phyloP scores from a whole-genome alignment of 169 alveolate species.

The Plasmodium sp. region DNA sequence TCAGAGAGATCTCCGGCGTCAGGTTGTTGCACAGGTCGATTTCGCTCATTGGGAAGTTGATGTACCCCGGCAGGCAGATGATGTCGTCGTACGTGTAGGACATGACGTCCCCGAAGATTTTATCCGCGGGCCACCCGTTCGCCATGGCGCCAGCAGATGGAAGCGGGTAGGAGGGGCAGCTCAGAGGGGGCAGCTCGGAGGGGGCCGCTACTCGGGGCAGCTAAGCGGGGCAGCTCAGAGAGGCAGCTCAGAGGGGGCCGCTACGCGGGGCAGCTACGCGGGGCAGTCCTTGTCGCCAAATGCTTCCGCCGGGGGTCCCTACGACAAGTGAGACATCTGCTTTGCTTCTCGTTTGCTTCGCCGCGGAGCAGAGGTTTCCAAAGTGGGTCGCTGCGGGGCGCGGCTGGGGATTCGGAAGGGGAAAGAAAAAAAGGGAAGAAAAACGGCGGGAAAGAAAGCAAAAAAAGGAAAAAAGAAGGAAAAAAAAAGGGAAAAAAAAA shows the following conservation, averaged over 20 bases:
- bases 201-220: too few relatives aligned
- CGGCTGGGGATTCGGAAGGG: neutral
- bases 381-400: neutral
- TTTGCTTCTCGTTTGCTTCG: neutral
- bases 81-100: constrained; percentile 92
- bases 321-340: neutral
- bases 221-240: neutral
- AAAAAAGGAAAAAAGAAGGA: neutral
- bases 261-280: neutral
- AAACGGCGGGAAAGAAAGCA: neutral
- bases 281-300: neutral
- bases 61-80: constrained; percentile 92
- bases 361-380: neutral
- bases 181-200: neutral
- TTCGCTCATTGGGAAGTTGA: constrained; percentile 84
- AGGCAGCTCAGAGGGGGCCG: too few relatives aligned
- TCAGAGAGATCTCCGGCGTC: constrained; percentile 85
- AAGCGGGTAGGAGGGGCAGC: neutral
- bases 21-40: constrained; percentile 85
- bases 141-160: constrained; percentile 73
- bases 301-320: neutral
- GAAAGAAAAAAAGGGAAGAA: neutral
- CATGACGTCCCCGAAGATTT: constrained; percentile 77
- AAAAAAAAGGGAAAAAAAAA: neutral
- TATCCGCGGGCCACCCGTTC: constrained; percentile 84